Conservation (phyloP, 805 yeast genomes). For the Tetrapisispora namnaoensis region DNA sequence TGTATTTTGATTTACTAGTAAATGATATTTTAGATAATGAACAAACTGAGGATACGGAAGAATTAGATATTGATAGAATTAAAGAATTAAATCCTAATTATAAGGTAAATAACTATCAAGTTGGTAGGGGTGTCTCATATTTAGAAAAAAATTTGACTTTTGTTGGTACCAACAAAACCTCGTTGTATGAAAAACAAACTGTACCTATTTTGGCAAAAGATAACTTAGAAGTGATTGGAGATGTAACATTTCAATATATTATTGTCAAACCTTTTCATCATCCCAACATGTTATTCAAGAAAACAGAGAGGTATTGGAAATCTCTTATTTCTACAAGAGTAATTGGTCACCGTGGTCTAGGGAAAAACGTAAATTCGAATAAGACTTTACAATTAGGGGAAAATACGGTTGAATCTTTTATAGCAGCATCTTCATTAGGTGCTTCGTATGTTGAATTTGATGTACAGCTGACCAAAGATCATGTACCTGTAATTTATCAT, state of each 20-base stretch:
- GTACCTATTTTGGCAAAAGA: constrained; percentile 68
- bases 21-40: constrained; percentile 50
- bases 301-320: constrained; percentile 74
- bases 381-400: constrained; percentile 88
- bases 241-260: constrained; percentile 64
- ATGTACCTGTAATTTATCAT: constrained; percentile 87
- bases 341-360: constrained; percentile 92
- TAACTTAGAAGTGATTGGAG: constrained; percentile 68
- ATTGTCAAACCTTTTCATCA: constrained; percentile 56
- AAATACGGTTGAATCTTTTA: constrained; percentile 87
- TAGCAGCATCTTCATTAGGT: constrained; percentile 92
- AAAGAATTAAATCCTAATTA: background rate
- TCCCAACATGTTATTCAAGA: constrained; percentile 13
- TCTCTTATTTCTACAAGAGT: constrained; percentile 80
- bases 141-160: constrained; percentile 50
- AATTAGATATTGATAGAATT: background rate
- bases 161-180: constrained; percentile 58
- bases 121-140: constrained; percentile 76
- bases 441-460: constrained; percentile 96
- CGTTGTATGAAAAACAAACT: constrained; percentile 55
- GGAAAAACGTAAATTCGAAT: constrained; percentile 66
- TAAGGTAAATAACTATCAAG: background rate
- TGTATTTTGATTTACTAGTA: constrained; percentile 82
- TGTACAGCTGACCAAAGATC: constrained; percentile 88
- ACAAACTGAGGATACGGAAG: constrained; percentile 2